Evolutionary conservation across 1,284 basidiomycete species (phyloP), one percentile per base, ranked within the genome.

Genomic region (Veloboletus limbatus): DNA sequence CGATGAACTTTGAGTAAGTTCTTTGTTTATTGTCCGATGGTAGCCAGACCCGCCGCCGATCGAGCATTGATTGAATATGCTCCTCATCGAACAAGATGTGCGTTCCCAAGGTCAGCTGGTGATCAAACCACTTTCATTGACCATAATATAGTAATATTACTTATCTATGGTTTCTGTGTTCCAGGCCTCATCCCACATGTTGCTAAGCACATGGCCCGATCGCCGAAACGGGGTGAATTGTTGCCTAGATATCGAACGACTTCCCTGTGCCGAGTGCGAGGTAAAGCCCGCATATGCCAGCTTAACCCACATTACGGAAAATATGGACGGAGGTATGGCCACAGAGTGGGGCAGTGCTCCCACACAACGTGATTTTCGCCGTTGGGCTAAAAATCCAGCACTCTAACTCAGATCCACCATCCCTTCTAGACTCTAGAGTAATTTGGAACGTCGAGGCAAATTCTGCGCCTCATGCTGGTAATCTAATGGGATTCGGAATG

Each of bases 401-500:
- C 38, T 21, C 20, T 20, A 4, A 31, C 17, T 17, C 39, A 24
- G 28, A 40, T 40, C 20, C 39, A 16, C 39, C 8, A 11, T 31
- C 4, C 16, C 21, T 21, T 40, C 21, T 10, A 17, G 39, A 7
- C 16, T 28, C 22, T 11, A 8, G 22, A 25, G 17, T 8, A 16
- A 33, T 20, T 33, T 14, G 22, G 17, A 33, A 17, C 17, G 31
- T 18, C 13, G 24, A 18, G 8, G 30, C 6, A 10, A 18, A 26
- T 25, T 5, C 31, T 30, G 39, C 22, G 25, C 54, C 50, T 56
- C 54, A 10, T 54, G 38, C 28, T 27, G 22, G 6, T 31, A 20
- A 18, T 31, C 24, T 39, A 16, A 28, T n/a, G 16, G 13, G 16
- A 42, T 20, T 24, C 25, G 10, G 30, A 8, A 13, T 34, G 22